Conservation (phyloP, 345 rosid genomes). For the Psidium friedrichsthalianum region DNA sequence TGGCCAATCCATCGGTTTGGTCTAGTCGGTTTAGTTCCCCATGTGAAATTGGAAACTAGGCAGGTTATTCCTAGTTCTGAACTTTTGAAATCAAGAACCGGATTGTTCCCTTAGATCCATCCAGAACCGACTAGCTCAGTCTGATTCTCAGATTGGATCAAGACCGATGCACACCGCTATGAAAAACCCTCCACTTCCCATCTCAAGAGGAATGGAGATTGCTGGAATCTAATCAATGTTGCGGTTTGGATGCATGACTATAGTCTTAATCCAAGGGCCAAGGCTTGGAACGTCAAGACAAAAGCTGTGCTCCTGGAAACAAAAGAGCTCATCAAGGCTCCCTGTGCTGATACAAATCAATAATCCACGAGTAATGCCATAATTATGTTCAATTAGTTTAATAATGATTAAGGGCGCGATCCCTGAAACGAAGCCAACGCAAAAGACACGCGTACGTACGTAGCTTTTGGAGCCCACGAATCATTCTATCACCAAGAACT, state of each 20-base stretch:
- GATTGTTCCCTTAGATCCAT: no score
- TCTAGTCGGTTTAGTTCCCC: no score
- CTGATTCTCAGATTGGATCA: no score
- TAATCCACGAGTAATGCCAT: slow-evolving; percentile 2
- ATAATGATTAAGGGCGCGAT: background rate
- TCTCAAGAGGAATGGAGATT: slow-evolving; percentile 1
- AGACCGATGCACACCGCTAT: no score
- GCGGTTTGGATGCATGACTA: background rate
- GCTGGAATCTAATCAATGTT: slow-evolving; percentile 9
- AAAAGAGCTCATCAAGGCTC: background rate
- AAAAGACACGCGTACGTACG: slow-evolving; percentile 20
- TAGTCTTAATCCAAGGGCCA: slow-evolving; percentile 14
- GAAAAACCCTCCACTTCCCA: background rate
- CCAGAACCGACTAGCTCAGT: no score
- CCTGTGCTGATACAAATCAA: slow-evolving; percentile 1
- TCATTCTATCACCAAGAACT: slow-evolving; percentile 27
- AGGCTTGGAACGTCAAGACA: background rate
- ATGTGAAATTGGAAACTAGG: no score
- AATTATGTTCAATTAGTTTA: background rate
- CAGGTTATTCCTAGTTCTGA: no score
- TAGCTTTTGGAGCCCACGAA: slow-evolving; percentile 15
- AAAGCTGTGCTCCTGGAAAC: background rate
- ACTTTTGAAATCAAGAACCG: no score
- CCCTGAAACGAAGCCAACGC: slow-evolving; percentile 6
- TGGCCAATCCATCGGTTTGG: no score